These are phyloP conservation scores for Metschnikowia aberdeeniae DNA, from an alignment of 805 yeast genomes.

Conservation along the genomic window DNA sequence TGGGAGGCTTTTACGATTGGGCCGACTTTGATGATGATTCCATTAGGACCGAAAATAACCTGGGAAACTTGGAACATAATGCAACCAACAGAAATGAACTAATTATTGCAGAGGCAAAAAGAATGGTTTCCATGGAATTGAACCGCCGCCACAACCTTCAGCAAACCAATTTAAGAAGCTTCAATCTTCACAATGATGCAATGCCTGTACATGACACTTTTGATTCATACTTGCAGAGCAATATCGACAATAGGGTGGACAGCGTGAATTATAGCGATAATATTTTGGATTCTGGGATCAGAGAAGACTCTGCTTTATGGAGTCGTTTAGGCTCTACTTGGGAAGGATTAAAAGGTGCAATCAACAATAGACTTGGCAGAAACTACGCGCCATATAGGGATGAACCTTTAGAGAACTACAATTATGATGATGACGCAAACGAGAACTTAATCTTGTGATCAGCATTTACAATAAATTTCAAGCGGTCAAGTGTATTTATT, in stretches of 20 bases:
- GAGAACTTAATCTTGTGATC: conserved; percentile 28
- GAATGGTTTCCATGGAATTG: conserved; percentile 35
- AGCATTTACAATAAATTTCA: background rate
- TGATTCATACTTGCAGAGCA: conserved; percentile 1
- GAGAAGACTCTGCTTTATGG: conserved; percentile 20
- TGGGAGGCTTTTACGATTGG: conserved; percentile 38
- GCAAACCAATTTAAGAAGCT: conserved; percentile 23
- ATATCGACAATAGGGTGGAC: conserved; percentile 2
- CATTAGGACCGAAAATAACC: conserved; percentile 6
- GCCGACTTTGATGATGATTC: conserved; percentile 35
- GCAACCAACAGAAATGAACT: conserved; percentile 30
- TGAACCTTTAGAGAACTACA: conserved; percentile 27
- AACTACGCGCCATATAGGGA: conserved; percentile 19
- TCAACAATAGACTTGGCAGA: conserved; percentile 14
- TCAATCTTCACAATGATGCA: conserved; percentile 25
- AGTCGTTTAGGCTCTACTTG: conserved; percentile 24
- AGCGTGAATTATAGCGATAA: background rate
- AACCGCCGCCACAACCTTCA: conserved; percentile 21
- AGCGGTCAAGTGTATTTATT: background rate
- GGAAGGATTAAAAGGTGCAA: conserved; percentile 19
- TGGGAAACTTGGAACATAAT: conserved; percentile 14
- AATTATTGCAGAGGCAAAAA: conserved; percentile 39
- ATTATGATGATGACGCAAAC: conserved; percentile 34
- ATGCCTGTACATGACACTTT: background rate
- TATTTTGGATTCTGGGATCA: background rate